Evolutionary conservation across 176 grass and related monocot genomes (phyloP).

Genomic region (Triticum turgidum): DNA sequence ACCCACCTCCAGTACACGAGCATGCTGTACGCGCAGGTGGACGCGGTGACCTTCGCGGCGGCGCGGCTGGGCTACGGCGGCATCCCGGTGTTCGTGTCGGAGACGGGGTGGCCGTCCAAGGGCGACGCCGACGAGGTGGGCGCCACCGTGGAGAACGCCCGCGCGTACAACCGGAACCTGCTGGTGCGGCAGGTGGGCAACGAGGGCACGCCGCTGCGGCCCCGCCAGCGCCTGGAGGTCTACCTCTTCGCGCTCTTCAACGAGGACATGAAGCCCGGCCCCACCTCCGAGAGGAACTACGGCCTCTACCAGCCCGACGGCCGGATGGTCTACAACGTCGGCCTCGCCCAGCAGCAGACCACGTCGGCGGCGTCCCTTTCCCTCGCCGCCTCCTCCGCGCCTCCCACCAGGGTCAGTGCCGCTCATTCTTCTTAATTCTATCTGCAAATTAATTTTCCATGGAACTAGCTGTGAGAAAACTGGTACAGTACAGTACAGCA

Average conservation of each 20-base stretch:
- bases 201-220: constrained; percentile 89
- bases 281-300: constrained; percentile 85
- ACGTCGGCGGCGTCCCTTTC: constrained; percentile 60
- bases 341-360: constrained; percentile 33
- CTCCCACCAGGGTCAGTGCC: constrained; percentile 12
- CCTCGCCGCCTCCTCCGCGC: constrained; percentile 45
- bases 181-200: constrained; percentile 52
- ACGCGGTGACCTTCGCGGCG: constrained; percentile 75
- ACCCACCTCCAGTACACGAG: constrained; percentile 82
- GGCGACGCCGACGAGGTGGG: constrained; percentile 78
- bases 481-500: neutral
- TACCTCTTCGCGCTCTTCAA: constrained; percentile 98
- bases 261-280: constrained; percentile 90
- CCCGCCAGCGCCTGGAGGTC: constrained; percentile 62
- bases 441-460: neutral
- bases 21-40: constrained; percentile 98
- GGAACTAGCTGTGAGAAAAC: neutral
- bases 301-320: constrained; percentile 78
- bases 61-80: constrained; percentile 59
- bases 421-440: too few relatives aligned
- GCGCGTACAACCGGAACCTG: constrained; percentile 79
- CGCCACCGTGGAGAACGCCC: constrained; percentile 75
- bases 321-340: constrained; percentile 86
- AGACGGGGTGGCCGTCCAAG: constrained; percentile 97
- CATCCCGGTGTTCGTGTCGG: constrained; percentile 73